phyloP scores from a whole-genome alignment of 2,329 filamentous ascomycete species.

The Fusarium coicis region DNA sequence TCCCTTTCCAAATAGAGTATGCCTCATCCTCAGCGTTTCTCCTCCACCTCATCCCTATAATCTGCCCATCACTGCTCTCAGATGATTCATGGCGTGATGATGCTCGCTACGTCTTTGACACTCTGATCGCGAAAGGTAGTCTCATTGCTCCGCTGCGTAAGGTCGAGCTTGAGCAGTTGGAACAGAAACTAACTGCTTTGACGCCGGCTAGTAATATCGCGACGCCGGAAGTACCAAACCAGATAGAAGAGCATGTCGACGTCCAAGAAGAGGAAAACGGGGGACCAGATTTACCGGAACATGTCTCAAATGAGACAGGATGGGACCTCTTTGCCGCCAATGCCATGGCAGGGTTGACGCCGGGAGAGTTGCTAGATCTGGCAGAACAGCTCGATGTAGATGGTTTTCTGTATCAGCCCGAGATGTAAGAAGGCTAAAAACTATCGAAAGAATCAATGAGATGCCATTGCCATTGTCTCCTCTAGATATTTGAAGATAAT shows the following conservation, averaged over 20 bases:
- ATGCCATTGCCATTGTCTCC: accelerated
- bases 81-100: constrained; percentile 52
- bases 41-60: constrained; percentile 49
- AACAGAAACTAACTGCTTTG: constrained; percentile 50
- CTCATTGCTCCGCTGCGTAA: constrained; percentile 51
- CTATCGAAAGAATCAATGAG: neutral
- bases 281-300: neutral
- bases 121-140: constrained; percentile 51
- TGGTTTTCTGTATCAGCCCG: constrained; percentile 35
- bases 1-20: constrained; percentile 55
- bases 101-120: constrained; percentile 50
- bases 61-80: constrained; percentile 49
- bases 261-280: accelerated
- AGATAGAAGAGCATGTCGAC: neutral
- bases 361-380: constrained; percentile 46
- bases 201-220: constrained; percentile 41
- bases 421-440: neutral
- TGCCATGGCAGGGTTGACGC: constrained; percentile 47
- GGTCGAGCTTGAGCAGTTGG: constrained; percentile 51
- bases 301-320: constrained; percentile 32
- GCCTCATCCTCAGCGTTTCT: constrained; percentile 55
- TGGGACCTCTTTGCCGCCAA: constrained; percentile 49
- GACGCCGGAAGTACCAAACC: neutral
- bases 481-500: neutral
- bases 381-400: constrained; percentile 47